Evolutionary conservation across 352 stramenopile genomes (phyloP).

Genomic region (Phytophthora capsici): DNA sequence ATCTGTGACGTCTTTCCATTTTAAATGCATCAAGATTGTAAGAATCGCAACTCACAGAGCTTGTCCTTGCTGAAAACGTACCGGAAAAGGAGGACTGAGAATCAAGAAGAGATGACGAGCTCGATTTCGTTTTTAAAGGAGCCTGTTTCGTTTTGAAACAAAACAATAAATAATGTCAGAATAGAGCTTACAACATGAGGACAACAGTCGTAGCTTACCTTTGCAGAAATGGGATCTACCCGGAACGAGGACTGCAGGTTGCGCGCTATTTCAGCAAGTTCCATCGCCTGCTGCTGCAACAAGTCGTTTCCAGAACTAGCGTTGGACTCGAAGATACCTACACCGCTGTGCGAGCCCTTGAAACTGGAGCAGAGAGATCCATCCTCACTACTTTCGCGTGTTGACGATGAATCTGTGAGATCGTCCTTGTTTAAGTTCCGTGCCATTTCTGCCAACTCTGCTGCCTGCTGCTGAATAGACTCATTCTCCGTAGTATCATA

Average conservation of each 20-base stretch:
- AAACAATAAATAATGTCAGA: neutral
- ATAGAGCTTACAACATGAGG: neutral
- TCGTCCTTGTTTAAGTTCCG: conserved; percentile 47
- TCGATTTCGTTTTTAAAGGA: conserved; percentile 36
- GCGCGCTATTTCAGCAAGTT: conserved; percentile 67
- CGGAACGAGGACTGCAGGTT: conserved; percentile 66
- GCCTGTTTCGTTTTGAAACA: conserved; percentile 7
- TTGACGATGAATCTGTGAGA: conserved; percentile 38
- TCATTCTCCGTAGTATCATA: conserved; percentile 38
- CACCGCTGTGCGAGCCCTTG: conserved; percentile 28
- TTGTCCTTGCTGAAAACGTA: conserved; percentile 3
- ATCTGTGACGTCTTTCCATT: conserved; percentile 34
- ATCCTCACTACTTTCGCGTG: conserved; percentile 40
- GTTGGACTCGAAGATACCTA: conserved; percentile 22
- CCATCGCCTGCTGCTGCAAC: conserved; percentile 66
- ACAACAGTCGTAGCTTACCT: conserved; percentile 12
- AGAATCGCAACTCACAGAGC: neutral
- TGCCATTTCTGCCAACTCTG: conserved; percentile 46
- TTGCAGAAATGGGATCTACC: conserved; percentile 24
- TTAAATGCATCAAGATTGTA: conserved; percentile 1
- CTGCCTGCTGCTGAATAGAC: conserved; percentile 47
- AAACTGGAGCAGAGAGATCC: conserved; percentile 37
- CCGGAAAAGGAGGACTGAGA: conserved; percentile 38
- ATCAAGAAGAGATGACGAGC: conserved; percentile 39
- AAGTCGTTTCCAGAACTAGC: conserved; percentile 42